These are phyloP conservation scores for Beauveria caledonica DNA, from an alignment of 2,329 filamentous ascomycete species.

Conservation along the genomic window DNA sequence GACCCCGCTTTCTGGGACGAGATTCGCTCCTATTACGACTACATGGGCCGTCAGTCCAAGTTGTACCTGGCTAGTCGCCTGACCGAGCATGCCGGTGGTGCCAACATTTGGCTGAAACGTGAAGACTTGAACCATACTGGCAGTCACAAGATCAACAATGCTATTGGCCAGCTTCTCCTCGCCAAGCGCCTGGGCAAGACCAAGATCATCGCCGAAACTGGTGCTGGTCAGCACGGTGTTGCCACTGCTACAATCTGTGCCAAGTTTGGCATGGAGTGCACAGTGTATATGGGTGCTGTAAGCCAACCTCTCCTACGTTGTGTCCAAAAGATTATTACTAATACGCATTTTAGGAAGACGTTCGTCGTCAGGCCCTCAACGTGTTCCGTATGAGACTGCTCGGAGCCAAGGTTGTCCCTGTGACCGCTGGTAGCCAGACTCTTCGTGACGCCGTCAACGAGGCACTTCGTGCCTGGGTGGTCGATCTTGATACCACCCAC, in stretches of 20 bases:
- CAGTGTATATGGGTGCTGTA: slow-evolving; percentile 90
- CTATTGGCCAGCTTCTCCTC: slow-evolving; percentile 83
- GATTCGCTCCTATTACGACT: slow-evolving; percentile 90
- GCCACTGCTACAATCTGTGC: slow-evolving; percentile 95
- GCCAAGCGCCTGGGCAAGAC: slow-evolving; percentile 85
- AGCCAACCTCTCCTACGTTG: slow-evolving; percentile 18
- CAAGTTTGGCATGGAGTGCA: slow-evolving; percentile 97
- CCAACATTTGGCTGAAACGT: slow-evolving; percentile 95
- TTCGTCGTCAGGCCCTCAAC: slow-evolving; percentile 90
- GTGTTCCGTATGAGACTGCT: slow-evolving; percentile 98
- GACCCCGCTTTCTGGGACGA: slow-evolving; percentile 96
- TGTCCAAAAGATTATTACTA: slow-evolving; percentile 13
- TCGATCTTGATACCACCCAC: slow-evolving; percentile 86
- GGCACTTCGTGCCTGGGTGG: slow-evolving; percentile 88
- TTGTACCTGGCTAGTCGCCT: slow-evolving; percentile 82
- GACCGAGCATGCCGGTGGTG: slow-evolving; percentile 81
- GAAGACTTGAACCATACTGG: slow-evolving; percentile 98
- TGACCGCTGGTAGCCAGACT: slow-evolving; percentile 81
- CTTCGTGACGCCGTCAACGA: slow-evolving; percentile 90
- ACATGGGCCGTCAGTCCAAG: slow-evolving; percentile 91
- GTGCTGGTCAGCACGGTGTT: slow-evolving; percentile 94
- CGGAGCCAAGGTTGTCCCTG: slow-evolving; percentile 84
- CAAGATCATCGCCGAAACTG: slow-evolving; percentile 95
- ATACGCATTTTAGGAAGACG: slow-evolving; percentile 59
- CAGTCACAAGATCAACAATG: slow-evolving; percentile 99